phyloP scores from a whole-genome alignment of 2,329 filamentous ascomycete genomes.

The Xylariaceae sp. region DNA sequence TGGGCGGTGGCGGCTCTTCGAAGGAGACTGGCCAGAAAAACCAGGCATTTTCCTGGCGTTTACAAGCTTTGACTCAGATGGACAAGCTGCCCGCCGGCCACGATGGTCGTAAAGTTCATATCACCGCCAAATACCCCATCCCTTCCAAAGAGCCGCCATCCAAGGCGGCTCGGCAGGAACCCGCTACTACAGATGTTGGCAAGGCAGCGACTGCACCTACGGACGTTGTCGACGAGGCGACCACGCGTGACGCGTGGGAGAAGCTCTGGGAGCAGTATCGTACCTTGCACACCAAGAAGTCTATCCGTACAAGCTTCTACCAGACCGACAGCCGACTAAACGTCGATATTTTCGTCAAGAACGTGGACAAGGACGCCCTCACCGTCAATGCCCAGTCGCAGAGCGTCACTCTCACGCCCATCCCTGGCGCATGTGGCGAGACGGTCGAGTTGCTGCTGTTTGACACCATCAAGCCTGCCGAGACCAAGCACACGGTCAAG shows the following conservation, averaged over 20 bases:
- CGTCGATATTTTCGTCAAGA: constrained; percentile 33
- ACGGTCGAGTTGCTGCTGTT: constrained; percentile 57
- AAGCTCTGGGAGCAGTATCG: constrained; percentile 14
- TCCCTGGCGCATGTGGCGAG: constrained; percentile 46
- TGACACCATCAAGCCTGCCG: constrained; percentile 51
- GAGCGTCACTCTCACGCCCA: constrained; percentile 15
- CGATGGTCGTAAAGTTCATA: constrained; percentile 37
- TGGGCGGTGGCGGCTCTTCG: constrained; percentile 9
- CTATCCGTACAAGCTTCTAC: constrained; percentile 33
- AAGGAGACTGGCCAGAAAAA: constrained; percentile 25
- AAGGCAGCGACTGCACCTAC: background rate
- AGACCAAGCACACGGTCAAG: constrained; percentile 58
- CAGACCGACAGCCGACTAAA: constrained; percentile 30
- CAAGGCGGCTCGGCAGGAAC: constrained; percentile 12
- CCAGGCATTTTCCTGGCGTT: constrained; percentile 37
- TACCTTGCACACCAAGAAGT: constrained; percentile 17
- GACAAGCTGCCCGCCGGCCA: constrained; percentile 36
- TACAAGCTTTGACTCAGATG: constrained; percentile 39
- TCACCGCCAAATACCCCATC: constrained; percentile 26
- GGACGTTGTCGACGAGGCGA: background rate
- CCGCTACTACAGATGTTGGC: constrained; percentile 1
- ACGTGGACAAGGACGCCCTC: constrained; percentile 32
- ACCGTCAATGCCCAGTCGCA: constrained; percentile 26
- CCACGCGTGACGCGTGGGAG: constrained; percentile 10
- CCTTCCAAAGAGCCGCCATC: constrained; percentile 13